Evolutionary conservation across 371 early-diverging fungal genomes (phyloP).

Genomic region (Mortierella sp.): DNA sequence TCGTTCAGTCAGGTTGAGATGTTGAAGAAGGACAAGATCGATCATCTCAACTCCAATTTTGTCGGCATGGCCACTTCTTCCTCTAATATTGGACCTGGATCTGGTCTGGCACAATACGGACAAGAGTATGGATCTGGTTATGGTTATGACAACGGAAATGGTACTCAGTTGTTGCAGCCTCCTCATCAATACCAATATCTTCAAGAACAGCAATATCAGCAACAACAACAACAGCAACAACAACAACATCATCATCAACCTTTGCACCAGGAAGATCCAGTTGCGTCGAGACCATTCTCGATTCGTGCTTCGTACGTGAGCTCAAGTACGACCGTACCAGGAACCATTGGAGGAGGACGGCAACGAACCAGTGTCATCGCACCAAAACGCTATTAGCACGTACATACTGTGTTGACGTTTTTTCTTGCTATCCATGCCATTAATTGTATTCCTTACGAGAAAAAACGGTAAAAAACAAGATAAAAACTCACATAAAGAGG

Average conservation of each 20-base stretch:
- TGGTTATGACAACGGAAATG: constrained; percentile 32
- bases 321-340: constrained; percentile 38
- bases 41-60: constrained; percentile 30
- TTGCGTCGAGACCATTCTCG: constrained; percentile 17
- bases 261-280: neutral
- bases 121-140: constrained; percentile 20
- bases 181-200: constrained; percentile 6
- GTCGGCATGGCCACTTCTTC: constrained; percentile 38
- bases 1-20: constrained; percentile 52
- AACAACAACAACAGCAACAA: constrained; percentile 13
- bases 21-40: constrained; percentile 55
- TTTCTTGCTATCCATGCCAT: too few species aligned
- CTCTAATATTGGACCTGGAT: constrained; percentile 12
- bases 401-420: too few species aligned
- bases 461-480: too few species aligned
- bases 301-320: constrained; percentile 44
- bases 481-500: too few species aligned
- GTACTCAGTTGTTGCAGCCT: constrained; percentile 28
- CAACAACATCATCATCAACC: constrained; percentile 15
- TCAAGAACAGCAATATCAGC: neutral
- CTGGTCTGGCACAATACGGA: constrained; percentile 37
- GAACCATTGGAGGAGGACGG: constrained; percentile 23
- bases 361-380: constrained; percentile 45
- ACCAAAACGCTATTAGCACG: constrained; percentile 26
- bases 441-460: too few species aligned